Evolutionary conservation across 2,329 filamentous ascomycete genomes (phyloP), one percentile per base, ranked within the genome.

Genomic region (Microcyclospora tardicrescens): DNA sequence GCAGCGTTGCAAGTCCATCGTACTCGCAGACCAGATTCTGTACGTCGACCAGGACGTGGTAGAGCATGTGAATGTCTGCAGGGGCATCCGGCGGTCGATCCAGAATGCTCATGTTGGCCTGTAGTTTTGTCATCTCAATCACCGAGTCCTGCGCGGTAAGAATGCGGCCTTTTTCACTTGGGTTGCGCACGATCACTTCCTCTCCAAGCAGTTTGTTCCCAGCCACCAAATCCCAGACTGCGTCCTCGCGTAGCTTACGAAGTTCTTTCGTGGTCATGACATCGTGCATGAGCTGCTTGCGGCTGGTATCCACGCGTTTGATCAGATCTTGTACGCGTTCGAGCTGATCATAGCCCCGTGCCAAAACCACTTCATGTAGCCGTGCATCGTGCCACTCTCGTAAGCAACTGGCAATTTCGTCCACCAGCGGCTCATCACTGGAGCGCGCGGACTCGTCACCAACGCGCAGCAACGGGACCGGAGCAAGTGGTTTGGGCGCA

Each of bases 311-410:
- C 44, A 98, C 70, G n/a, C 79, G 77, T 36, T 79, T 75, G 33
- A 95, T 82, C 38, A 96, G 71, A 40, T 74, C 73, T 1, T 85
- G 83, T 57, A 96, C 77, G 45, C 81, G 77, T 52, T 93, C 85
- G 39, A 98, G 67, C 39, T 79, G 74, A 36, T 72, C 66, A 61
- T 98, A 98, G 57, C 87, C 78, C 43, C 85, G 75, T 14, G 78
- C 77, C 8, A 98, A 73, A 1, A 98, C 72, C 16, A 96, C 70
- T 57, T 93, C 85, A 63, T 98, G 93, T 12, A 98, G 71, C 56
- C 95, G 93, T 13, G 87, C 94, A 14, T 91, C 93, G 64, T 98
- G 89, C 93, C 91, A 98, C 71, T 98, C 91, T 51, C 91, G 77
- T 46, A 98, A 65, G 58, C 91, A 98, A 3, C 87, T 95, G 11